Conservation (phyloP, 2,329 filamentous ascomycete genomes). For the Penicillium digitatum region DNA sequence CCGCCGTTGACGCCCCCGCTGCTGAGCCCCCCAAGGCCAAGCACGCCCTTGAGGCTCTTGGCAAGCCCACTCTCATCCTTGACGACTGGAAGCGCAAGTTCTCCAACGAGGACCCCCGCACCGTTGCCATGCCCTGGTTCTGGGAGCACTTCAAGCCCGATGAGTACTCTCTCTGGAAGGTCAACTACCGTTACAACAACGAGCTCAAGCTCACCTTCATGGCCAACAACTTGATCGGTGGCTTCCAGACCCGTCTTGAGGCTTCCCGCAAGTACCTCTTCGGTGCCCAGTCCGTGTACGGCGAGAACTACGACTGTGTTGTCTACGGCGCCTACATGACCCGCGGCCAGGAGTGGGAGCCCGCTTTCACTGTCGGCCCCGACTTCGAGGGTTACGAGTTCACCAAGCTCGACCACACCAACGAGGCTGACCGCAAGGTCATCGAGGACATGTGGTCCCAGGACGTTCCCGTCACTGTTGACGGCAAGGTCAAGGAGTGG, state of each 20-base stretch:
- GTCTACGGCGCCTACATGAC: conserved; percentile 92
- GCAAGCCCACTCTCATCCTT: conserved; percentile 72
- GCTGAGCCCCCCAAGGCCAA: conserved; percentile 77
- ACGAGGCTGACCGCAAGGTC: conserved; percentile 77
- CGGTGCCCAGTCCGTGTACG: conserved; percentile 84
- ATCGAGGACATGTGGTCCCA: conserved; percentile 86
- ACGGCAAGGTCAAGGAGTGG: conserved; percentile 85
- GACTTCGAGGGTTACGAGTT: conserved; percentile 97
- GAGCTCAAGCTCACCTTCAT: conserved; percentile 98
- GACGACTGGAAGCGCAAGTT: conserved; percentile 99
- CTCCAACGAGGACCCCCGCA: conserved; percentile 87
- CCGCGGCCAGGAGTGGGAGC: conserved; percentile 72
- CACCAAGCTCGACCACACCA: conserved; percentile 89
- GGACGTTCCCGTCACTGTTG: conserved; percentile 75
- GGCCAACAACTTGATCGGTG: conserved; percentile 96
- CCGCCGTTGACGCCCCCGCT: conserved; percentile 52
- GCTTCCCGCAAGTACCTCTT: conserved; percentile 97
- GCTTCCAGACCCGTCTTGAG: conserved; percentile 97
- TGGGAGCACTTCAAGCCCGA: conserved; percentile 93
- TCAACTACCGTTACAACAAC: conserved; percentile 98
- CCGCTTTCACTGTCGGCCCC: conserved; percentile 93
- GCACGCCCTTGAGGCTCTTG: conserved; percentile 86
- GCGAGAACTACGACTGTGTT: conserved; percentile 79
- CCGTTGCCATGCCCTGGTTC: conserved; percentile 89
- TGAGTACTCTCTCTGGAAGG: conserved; percentile 92